Conservation (phyloP, 495 filamentous ascomycete genomes). For the Massariosphaeria phaeospora region DNA sequence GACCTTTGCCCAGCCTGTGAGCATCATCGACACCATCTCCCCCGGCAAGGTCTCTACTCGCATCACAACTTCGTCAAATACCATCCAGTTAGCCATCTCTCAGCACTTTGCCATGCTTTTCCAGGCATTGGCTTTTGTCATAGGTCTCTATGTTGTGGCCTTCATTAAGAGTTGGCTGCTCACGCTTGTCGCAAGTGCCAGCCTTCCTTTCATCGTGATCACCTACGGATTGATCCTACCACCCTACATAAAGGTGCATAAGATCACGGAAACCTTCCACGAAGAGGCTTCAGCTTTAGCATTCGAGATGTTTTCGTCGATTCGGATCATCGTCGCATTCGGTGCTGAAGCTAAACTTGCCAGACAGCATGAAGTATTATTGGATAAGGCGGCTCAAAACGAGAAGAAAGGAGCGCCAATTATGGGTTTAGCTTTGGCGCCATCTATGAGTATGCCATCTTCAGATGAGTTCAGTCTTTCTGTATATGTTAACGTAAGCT, state of each 20-base stretch:
- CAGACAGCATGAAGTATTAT: constrained; percentile 50
- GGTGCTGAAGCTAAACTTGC: constrained; percentile 55
- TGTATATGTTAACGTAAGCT: too few relatives aligned
- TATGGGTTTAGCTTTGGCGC: constrained; percentile 39
- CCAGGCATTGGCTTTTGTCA: constrained; percentile 33
- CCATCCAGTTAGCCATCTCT: constrained; percentile 36
- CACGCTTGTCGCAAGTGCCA: constrained; percentile 47
- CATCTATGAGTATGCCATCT: too few relatives aligned
- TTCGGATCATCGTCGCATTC: constrained; percentile 56
- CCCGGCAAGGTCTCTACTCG: constrained; percentile 37
- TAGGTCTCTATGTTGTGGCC: constrained; percentile 34
- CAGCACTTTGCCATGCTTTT: constrained; percentile 35
- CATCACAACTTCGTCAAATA: constrained; percentile 37
- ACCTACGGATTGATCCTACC: constrained; percentile 54
- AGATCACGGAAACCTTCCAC: constrained; percentile 54
- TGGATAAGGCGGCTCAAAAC: constrained; percentile 53
- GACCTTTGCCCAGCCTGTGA: constrained; percentile 35
- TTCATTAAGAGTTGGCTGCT: constrained; percentile 34
- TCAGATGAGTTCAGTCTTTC: too few relatives aligned
- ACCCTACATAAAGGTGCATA: constrained; percentile 52
- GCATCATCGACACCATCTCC: constrained; percentile 34
- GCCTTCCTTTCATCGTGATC: constrained; percentile 52
- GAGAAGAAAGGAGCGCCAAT: constrained; percentile 52
- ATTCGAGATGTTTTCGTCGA: constrained; percentile 45
- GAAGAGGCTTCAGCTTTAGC: constrained; percentile 58